Conservation (phyloP, 345 rosid genomes). For the Moringa oleifera region DNA sequence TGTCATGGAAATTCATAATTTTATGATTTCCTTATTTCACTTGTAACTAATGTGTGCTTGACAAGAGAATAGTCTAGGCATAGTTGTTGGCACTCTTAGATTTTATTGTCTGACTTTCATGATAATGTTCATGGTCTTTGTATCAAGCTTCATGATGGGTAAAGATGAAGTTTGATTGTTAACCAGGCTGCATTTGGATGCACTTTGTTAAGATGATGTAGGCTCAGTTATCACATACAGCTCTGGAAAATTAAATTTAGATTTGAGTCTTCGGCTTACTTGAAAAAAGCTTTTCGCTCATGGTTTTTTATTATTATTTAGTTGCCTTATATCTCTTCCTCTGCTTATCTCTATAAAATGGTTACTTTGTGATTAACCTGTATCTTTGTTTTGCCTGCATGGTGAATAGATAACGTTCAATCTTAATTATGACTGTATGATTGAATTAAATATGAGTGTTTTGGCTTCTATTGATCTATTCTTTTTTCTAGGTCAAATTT, state of each 20-base stretch:
- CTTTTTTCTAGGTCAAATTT: constrained; percentile 71
- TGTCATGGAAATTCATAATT: not conserved
- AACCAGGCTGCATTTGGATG: too few species aligned
- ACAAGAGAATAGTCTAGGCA: too few species aligned
- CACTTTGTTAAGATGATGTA: too few species aligned
- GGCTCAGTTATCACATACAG: not conserved
- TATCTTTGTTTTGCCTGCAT: not conserved
- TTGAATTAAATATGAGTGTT: constrained; percentile 2
- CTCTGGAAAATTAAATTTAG: not conserved
- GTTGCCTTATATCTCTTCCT: too few species aligned
- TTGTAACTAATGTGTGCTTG: too few species aligned
- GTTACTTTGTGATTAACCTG: not conserved
- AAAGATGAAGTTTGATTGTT: too few species aligned
- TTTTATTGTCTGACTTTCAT: too few species aligned
- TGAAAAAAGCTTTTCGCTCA: not conserved
- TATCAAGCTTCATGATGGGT: not conserved
- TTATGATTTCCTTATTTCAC: too few species aligned
- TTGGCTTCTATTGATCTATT: not conserved
- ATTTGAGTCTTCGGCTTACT: not conserved
- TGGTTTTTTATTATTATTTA: too few species aligned
- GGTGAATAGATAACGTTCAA: not conserved
- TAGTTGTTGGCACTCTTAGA: too few species aligned
- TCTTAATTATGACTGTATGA: too few species aligned
- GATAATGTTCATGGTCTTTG: not conserved
- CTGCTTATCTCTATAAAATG: not conserved